These are phyloP conservation scores for Wickerhamomyces canadensis DNA, from an alignment of 805 yeast genomes.

Conservation along the genomic window DNA sequence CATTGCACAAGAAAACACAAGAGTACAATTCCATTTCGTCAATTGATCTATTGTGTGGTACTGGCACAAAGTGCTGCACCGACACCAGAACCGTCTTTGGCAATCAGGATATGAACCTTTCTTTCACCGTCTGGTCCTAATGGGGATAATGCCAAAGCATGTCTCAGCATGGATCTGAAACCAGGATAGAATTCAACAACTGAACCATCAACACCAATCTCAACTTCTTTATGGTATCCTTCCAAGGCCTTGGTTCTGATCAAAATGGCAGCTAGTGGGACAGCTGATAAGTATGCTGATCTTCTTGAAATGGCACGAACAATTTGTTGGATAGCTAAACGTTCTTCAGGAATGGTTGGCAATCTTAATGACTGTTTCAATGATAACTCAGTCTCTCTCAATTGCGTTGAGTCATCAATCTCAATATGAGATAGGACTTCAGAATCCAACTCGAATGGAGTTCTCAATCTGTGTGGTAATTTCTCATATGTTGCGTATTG, in stretches of 20 bases:
- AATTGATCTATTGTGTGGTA: constrained; percentile 3
- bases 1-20: too few relatives aligned
- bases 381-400: constrained; percentile 65
- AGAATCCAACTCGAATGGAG: constrained; percentile 74
- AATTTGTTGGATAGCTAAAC: constrained; percentile 63
- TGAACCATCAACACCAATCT: constrained; percentile 94
- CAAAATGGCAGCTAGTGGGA: constrained; percentile 81
- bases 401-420: constrained; percentile 72
- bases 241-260: constrained; percentile 60
- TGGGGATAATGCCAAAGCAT: constrained; percentile 65
- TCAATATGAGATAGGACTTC: constrained; percentile 84
- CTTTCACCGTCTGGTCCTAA: constrained; percentile 73
- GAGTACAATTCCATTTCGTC: too few relatives aligned
- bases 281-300: constrained; percentile 86
- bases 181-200: constrained; percentile 93
- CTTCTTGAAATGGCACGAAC: constrained; percentile 80
- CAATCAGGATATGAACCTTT: constrained; percentile 70
- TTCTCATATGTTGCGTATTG: constrained; percentile 40
- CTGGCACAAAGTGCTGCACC: constrained; percentile 90
- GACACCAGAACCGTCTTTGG: constrained; percentile 94
- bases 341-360: constrained; percentile 66
- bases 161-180: constrained; percentile 72
- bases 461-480: constrained; percentile 55
- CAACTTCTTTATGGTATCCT: constrained; percentile 66
- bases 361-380: constrained; percentile 62